Percentiles rank a stretch among this genome's conserved stretches.
These are phyloP conservation scores for Peterozyma xylosa DNA, from an alignment of 805 yeast genomes.

Conservation along the genomic window DNA sequence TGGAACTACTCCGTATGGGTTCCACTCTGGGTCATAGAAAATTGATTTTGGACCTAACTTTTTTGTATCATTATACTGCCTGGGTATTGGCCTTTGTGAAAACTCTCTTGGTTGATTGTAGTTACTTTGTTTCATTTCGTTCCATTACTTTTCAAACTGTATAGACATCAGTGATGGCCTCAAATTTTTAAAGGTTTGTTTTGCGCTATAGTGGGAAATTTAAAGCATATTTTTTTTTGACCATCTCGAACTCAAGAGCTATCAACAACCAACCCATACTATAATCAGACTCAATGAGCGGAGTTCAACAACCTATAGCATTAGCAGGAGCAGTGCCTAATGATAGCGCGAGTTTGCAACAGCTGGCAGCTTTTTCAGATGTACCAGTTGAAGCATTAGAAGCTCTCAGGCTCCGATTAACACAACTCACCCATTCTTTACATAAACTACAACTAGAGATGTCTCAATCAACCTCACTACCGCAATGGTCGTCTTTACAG, in stretches of 20 bases:
- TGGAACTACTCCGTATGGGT: conserved; percentile 53
- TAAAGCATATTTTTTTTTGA: conserved; percentile 4
- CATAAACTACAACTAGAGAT: conserved; percentile 48
- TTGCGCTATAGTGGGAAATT: too few relatives aligned
- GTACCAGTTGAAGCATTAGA: conserved; percentile 60
- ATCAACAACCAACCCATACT: conserved; percentile 6
- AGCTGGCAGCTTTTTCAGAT: conserved; percentile 18
- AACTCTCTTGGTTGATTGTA: too few relatives aligned
- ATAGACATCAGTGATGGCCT: too few relatives aligned
- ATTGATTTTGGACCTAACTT: conserved; percentile 41
- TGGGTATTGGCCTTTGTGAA: too few relatives aligned
- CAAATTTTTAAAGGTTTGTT: too few relatives aligned
- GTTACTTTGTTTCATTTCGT: too few relatives aligned
- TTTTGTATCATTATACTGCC: background rate
- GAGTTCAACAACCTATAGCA: conserved; percentile 6
- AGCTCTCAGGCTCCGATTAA: conserved; percentile 50
- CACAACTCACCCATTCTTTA: conserved; percentile 57
- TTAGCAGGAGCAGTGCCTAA: background rate
- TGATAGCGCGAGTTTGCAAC: conserved; percentile 16
- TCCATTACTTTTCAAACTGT: too few relatives aligned
- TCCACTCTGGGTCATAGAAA: conserved; percentile 61
- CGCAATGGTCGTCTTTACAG: conserved; percentile 62
- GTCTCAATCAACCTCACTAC: conserved; percentile 28
- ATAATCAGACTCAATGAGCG: conserved; percentile 3
- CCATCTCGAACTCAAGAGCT: conserved; percentile 7